Base-by-base conservation (phyloP, 2,329 filamentous ascomycete genomes). In the Colletotrichum kahawae region DNA sequence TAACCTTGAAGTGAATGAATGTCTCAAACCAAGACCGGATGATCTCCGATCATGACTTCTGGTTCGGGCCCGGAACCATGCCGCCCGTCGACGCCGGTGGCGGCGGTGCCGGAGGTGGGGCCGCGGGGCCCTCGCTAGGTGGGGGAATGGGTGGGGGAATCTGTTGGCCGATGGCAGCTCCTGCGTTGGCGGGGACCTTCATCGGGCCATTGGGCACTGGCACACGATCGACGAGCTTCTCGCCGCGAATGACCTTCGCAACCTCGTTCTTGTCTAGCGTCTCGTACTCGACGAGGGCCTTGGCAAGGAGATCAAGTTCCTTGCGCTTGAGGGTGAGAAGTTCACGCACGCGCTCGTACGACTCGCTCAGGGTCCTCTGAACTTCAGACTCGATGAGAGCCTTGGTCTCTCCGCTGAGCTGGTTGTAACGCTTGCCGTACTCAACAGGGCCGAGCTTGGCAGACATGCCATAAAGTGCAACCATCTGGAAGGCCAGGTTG, bases 231-330 rank as follows among this genome's bases (percentile, higher is more conserved):
- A 92, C 88, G 48, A 99, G 87, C 81, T 94, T 93, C 85, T 98
- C 95, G 43, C 97, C 97, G 67, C 91, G 92, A 77, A 99, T 93
- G 7, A 98, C 95, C 87, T 94, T 95, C 83, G 96, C 92, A 77
- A 98, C 97, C 84, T 99, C 97, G 4, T 94, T 92, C 83, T 93
- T 94, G 83, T 94, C 94, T 67, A 99, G 87, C 0, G 95, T 98
- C 88, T 99, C 97, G 84, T 98, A 98, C 84, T 98, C 93, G 38
- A 99, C 92, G 12, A 99, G 89, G 7, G 96, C 97, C 81, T 96
- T 93, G 33, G 97, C 96, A 12, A 99, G 88, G 13, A 95, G 88
- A 80, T 99, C 96, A 9, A 99, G 90, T 83, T 98, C 96, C 74
- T 94, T 93, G 71, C 95, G 92, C 83, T 94, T 95, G 43, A 92